Base-by-base conservation (phyloP, 2,329 filamentous ascomycete species). In the Trichoderma sp. region DNA sequence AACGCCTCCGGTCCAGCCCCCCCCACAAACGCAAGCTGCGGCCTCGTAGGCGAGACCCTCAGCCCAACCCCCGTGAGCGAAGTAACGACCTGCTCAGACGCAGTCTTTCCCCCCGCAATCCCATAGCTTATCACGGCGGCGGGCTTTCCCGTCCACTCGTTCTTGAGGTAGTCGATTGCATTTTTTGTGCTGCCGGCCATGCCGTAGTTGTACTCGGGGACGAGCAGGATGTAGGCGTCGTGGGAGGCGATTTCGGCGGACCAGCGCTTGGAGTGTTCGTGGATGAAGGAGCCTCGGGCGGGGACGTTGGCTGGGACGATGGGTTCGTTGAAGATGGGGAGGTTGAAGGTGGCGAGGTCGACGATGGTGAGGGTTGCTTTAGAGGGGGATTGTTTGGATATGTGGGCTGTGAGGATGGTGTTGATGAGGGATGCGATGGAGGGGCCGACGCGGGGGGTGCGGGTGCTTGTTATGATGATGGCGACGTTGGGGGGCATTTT, bases 101-200 rank as follows among this genome's bases (percentile, higher is more conserved):
- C 63, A 2, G 15, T 54, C 26, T 66, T 63, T 28, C 80, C 81
- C 41, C 81, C 80, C 4, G 71, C 7, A 3, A 79, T 78, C 10
- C 85, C 85, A 74, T 87, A 87, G 65, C 77, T 83, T 30, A 88
- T 78, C 60, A 87, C 77, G 57, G 77, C 74, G 26, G 77, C 79
- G 0, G 84, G 81, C 71, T 87, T 87, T 9, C 80, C 82, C 30
- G 74, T 78, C 82, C 83, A 86, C 70, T 86, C 84, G 71, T 86
- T 74, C 68, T 78, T 80, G 9, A 88, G 78, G 72, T 85, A 87
- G 72, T 88, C 85, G 67, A 88, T 80, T 21, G 84, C 84, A 72
- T 86, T 88, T 76, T 87, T 87, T 54, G 83, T 73, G 39, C 76
- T 79, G 0, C 80, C 84, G 0, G 84, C 76, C n/a, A 85, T 75